Percentiles rank a stretch among this genome's conserved stretches.
Evolutionary conservation across 2,329 filamentous ascomycete species (phyloP).

Genomic region (Pyrenochaeta sp.): DNA sequence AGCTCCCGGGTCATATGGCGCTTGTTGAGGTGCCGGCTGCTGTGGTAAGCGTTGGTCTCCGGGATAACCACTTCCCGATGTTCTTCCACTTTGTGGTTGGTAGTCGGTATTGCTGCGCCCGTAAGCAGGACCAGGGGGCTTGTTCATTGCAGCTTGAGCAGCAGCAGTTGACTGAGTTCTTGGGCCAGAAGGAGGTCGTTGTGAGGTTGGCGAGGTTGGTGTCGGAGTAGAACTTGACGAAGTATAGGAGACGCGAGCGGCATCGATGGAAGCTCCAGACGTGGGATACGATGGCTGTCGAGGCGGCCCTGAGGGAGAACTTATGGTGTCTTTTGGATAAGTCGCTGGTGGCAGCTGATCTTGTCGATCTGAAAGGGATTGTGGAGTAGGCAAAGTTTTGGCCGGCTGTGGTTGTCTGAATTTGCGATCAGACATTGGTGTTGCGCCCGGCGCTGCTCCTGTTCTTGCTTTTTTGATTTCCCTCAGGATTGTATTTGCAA

Average conservation of each 20-base stretch:
- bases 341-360: slow-evolving; percentile 53
- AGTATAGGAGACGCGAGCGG: slow-evolving; percentile 56
- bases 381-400: slow-evolving; percentile 53
- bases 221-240: slow-evolving; percentile 44
- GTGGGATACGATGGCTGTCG: slow-evolving; percentile 51
- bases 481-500: slow-evolving; percentile 90
- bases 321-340: slow-evolving; percentile 55
- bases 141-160: slow-evolving; percentile 56
- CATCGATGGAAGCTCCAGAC: slow-evolving; percentile 53
- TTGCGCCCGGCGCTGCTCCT: slow-evolving; percentile 60
- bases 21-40: slow-evolving; percentile 57
- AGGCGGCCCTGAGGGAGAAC: slow-evolving; percentile 46
- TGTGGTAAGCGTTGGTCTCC: slow-evolving; percentile 51
- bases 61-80: slow-evolving; percentile 45
- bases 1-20: slow-evolving; percentile 78
- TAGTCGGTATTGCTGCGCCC: slow-evolving; percentile 56
- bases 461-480: slow-evolving; percentile 83
- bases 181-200: slow-evolving; percentile 55
- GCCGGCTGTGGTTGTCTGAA: slow-evolving; percentile 46
- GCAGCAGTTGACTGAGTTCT: slow-evolving; percentile 57
- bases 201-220: slow-evolving; percentile 57
- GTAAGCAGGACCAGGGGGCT: slow-evolving; percentile 51
- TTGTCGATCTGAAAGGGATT: slow-evolving; percentile 41
- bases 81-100: slow-evolving; percentile 36
- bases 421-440: slow-evolving; percentile 54